Evolutionary conservation across 495 filamentous ascomycete genomes (phyloP).

Genomic region (Schizothecium vesticola): DNA sequence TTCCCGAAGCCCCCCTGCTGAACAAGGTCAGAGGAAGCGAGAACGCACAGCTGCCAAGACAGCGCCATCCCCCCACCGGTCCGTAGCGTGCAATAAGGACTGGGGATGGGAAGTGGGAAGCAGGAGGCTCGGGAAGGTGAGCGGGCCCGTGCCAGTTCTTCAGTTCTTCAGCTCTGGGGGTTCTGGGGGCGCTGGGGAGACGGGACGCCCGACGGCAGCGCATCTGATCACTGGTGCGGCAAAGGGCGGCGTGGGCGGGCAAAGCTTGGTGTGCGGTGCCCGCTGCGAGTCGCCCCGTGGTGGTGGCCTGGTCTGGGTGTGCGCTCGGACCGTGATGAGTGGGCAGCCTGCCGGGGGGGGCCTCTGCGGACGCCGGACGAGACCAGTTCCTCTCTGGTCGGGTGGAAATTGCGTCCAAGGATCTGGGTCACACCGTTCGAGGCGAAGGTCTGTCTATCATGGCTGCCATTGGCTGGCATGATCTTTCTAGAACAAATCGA

Average conservation of each 20-base stretch:
- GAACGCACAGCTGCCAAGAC: not conserved
- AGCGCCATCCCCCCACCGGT: not conserved
- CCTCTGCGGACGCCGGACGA: not conserved
- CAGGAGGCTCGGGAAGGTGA: not conserved
- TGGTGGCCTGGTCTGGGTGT: not conserved
- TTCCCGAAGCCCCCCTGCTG: not conserved
- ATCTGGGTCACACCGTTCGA: constrained; percentile 10
- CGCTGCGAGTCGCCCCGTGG: not conserved
- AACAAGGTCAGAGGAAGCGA: not conserved
- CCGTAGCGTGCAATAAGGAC: not conserved
- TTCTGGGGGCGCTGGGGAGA: not conserved
- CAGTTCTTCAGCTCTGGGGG: not conserved
- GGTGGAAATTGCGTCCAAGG: constrained; percentile 16
- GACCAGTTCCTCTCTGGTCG: constrained; percentile 6
- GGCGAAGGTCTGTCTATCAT: not conserved
- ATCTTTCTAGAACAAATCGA: constrained; percentile 12
- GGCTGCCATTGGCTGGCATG: constrained; percentile 1
- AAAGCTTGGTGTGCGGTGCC: not conserved
- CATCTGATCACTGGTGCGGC: not conserved
- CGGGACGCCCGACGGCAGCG: not conserved
- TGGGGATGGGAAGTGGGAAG: not conserved
- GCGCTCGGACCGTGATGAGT: constrained; percentile 13
- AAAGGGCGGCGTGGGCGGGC: not conserved
- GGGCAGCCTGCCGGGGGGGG: not conserved
- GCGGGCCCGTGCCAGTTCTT: not conserved